These are phyloP conservation scores for Cladochytrium tenue DNA, from an alignment of 371 early-diverging fungal genomes.

Conservation along the genomic window DNA sequence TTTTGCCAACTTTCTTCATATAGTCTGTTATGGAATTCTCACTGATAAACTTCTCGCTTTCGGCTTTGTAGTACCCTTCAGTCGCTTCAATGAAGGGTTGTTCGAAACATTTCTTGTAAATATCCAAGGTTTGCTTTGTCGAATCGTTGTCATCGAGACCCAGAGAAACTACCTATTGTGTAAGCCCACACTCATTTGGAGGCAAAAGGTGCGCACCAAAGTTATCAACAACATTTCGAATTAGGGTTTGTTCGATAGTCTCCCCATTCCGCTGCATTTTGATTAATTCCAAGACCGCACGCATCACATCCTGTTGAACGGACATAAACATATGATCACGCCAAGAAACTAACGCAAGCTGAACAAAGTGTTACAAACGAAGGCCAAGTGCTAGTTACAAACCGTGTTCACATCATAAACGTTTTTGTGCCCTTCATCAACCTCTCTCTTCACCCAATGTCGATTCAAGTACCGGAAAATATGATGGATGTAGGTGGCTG, in stretches of 20 bases:
- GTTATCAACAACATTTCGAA: conserved; percentile 87
- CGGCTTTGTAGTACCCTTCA: conserved; percentile 81
- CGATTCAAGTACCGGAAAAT: conserved; percentile 93
- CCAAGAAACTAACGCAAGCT: conserved; percentile 88
- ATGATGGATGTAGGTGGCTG: conserved; percentile 82
- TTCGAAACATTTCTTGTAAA: conserved; percentile 84
- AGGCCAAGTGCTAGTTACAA: conserved; percentile 27
- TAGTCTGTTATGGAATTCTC: conserved; percentile 89
- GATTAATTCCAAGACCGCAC: conserved; percentile 80
- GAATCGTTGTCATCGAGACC: conserved; percentile 83
- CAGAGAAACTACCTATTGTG: conserved; percentile 54
- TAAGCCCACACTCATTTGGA: conserved; percentile 1
- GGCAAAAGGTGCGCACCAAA: conserved; percentile 55
- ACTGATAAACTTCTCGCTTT: conserved; percentile 80
- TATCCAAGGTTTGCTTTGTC: conserved; percentile 77
- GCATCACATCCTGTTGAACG: conserved; percentile 76
- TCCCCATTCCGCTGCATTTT: conserved; percentile 87
- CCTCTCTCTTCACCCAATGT: conserved; percentile 94
- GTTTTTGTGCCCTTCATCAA: conserved; percentile 85
- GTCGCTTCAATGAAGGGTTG: conserved; percentile 76
- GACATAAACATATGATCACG: conserved; percentile 79
- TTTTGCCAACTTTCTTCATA: conserved; percentile 71
- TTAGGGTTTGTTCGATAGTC: conserved; percentile 79
- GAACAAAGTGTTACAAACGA: conserved; percentile 2
- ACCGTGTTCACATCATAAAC: conserved; percentile 94